These are phyloP conservation scores for Claviceps sp. DNA, from an alignment of 2,329 filamentous ascomycete species.

Conservation along the genomic window DNA sequence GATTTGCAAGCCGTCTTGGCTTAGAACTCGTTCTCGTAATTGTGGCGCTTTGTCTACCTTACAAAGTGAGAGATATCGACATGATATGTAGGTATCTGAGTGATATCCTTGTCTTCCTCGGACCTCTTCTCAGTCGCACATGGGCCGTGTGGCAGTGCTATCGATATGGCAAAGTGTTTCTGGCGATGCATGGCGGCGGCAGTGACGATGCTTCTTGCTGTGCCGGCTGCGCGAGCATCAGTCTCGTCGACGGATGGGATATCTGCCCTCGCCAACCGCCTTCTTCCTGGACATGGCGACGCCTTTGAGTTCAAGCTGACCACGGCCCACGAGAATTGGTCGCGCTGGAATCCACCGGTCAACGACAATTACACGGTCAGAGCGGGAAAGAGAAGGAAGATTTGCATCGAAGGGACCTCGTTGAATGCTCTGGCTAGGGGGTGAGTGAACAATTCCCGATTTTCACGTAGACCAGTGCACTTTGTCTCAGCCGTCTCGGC, in stretches of 20 bases:
- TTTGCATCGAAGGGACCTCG: constrained; percentile 9
- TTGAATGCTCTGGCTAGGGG: constrained; percentile 11
- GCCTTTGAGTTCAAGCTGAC: constrained; percentile 9
- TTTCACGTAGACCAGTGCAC: background rate
- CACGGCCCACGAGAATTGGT: constrained; percentile 6
- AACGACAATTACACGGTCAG: constrained; percentile 12
- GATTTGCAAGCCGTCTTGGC: too few species aligned
- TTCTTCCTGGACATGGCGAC: constrained; percentile 6
- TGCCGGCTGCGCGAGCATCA: background rate
- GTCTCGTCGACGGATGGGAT: constrained; percentile 7
- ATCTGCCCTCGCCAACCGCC: constrained; percentile 8
- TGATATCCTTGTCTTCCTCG: too few species aligned
- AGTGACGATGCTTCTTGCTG: background rate
- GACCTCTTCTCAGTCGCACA: too few species aligned
- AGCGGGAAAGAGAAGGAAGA: constrained; percentile 5
- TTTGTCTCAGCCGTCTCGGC: background rate
- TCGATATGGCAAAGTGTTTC: background rate
- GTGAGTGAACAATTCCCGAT: constrained; percentile 3
- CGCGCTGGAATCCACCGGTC: constrained; percentile 9
- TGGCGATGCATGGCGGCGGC: background rate
- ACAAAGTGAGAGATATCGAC: too few species aligned
- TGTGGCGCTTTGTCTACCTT: too few species aligned
- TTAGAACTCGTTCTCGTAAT: too few species aligned
- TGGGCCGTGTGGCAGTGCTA: background rate
- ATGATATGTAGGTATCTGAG: too few species aligned